Evolutionary conservation across 2,329 filamentous ascomycete species (phyloP).

Genomic region (Calonectria crousiana): DNA sequence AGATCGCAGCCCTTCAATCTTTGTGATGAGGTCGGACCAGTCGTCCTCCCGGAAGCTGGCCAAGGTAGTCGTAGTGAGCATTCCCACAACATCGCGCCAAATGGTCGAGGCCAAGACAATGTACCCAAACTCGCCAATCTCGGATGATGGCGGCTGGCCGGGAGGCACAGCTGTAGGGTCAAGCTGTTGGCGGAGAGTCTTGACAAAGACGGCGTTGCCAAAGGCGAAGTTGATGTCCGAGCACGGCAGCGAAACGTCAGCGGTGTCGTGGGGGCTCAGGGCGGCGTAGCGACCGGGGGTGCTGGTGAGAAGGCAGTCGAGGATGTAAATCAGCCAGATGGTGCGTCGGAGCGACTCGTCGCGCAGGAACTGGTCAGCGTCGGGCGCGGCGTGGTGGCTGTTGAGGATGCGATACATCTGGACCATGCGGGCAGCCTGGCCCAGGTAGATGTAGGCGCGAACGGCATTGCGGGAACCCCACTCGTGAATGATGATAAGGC

Average conservation of each 20-base stretch:
- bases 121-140: constrained; percentile 72
- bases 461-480: constrained; percentile 73
- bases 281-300: constrained; percentile 71
- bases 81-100: constrained; percentile 72
- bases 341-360: constrained; percentile 73
- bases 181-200: constrained; percentile 63
- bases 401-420: constrained; percentile 74
- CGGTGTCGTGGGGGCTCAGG: constrained; percentile 65
- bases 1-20: constrained; percentile 67
- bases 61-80: constrained; percentile 67
- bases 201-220: constrained; percentile 69
- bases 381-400: constrained; percentile 64
- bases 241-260: constrained; percentile 69
- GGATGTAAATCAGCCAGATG: constrained; percentile 72
- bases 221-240: constrained; percentile 74
- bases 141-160: constrained; percentile 56
- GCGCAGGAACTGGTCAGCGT: constrained; percentile 69
- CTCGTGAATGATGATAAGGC: constrained; percentile 72
- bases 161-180: constrained; percentile 51
- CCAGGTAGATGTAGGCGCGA: constrained; percentile 72
- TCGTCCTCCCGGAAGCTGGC: constrained; percentile 66
- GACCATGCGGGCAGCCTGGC: constrained; percentile 73
- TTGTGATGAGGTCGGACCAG: constrained; percentile 63
- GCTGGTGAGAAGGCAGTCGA: constrained; percentile 72
- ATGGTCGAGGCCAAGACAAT: constrained; percentile 71